These are phyloP conservation scores for Dactylella cylindrospora DNA, from an alignment of 2,329 filamentous ascomycete genomes.

Conservation along the genomic window DNA sequence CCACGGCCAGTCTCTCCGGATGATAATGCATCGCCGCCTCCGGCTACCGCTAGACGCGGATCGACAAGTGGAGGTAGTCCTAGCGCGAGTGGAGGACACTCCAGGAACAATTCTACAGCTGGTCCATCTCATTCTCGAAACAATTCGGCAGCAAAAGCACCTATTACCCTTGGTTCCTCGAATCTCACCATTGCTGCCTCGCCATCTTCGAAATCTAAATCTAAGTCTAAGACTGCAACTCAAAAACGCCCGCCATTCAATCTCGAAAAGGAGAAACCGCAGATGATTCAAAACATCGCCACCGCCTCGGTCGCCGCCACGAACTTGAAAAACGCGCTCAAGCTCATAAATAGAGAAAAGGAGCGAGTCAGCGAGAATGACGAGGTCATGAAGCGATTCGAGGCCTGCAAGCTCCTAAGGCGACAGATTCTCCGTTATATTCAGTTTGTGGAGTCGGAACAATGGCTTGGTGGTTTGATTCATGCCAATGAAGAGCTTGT, in stretches of 20 bases:
- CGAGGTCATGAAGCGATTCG: constrained; percentile 73
- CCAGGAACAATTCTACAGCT: constrained; percentile 52
- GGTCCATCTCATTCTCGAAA: constrained; percentile 48
- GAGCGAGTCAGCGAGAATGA: constrained; percentile 85
- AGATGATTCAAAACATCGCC: constrained; percentile 85
- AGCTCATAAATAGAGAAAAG: constrained; percentile 84
- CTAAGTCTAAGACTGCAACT: constrained; percentile 60
- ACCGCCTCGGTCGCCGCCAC: constrained; percentile 87
- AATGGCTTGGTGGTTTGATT: constrained; percentile 86
- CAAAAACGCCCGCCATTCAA: constrained; percentile 71
- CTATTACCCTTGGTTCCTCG: constrained; percentile 51
- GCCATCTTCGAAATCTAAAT: constrained; percentile 48
- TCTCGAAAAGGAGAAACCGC: constrained; percentile 80
- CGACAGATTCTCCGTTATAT: constrained; percentile 88
- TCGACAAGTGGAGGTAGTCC: constrained; percentile 10
- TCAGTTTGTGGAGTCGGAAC: constrained; percentile 83
- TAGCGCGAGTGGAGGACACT: no score
- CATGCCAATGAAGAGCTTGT: constrained; percentile 97
- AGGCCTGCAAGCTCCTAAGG: constrained; percentile 80
- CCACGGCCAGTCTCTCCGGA: constrained; percentile 54
- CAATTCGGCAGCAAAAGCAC: constrained; percentile 49
- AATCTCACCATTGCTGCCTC: constrained; percentile 52
- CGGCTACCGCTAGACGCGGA: constrained; percentile 46
- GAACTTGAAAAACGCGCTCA: constrained; percentile 81
- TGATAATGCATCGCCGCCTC: constrained; percentile 46